Percentiles rank a stretch among this genome's conserved stretches.
Evolutionary conservation across 768 basidiomycete genomes (phyloP).

Genomic region (Amylocystis lapponica): DNA sequence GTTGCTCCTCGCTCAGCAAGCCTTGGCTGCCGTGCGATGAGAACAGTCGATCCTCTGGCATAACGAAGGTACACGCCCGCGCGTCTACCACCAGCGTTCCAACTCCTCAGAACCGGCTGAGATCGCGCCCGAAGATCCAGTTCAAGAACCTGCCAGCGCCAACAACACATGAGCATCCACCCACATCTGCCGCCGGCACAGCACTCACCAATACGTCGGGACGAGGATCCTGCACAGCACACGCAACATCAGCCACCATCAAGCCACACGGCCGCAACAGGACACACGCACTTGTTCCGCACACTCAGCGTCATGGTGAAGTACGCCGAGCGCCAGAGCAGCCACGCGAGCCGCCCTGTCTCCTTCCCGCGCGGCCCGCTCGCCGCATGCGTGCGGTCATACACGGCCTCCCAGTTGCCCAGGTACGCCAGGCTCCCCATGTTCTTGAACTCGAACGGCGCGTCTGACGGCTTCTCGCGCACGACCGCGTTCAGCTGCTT

Average conservation of each 20-base stretch:
- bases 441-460: slow-evolving; percentile 67
- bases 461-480: slow-evolving; percentile 3
- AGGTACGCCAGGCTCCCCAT: slow-evolving; percentile 76
- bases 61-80: too few relatives aligned
- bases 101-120: slow-evolving; percentile 59
- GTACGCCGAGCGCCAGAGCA: slow-evolving; percentile 78
- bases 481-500: slow-evolving; percentile 62
- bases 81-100: too few relatives aligned
- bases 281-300: slow-evolving; percentile 59
- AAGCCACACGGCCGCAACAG: background rate
- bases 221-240: slow-evolving; percentile 47
- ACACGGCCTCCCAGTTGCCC: slow-evolving; percentile 78
- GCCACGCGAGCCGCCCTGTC: slow-evolving; percentile 66
- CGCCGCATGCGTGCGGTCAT: slow-evolving; percentile 53
- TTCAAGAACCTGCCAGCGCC: slow-evolving; percentile 53
- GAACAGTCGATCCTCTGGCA: too few relatives aligned
- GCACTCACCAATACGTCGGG: slow-evolving; percentile 54
- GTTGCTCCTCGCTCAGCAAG: too few relatives aligned
- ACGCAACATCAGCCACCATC: slow-evolving; percentile 2
- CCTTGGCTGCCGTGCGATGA: too few relatives aligned
- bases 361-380: slow-evolving; percentile 46
- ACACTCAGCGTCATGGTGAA: slow-evolving; percentile 70
- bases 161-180: slow-evolving; percentile 1
- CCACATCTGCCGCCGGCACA: slow-evolving; percentile 7
- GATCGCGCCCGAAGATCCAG: slow-evolving; percentile 74